Percentiles rank a stretch among this genome's conserved stretches.
Evolutionary conservation across 2,329 filamentous ascomycete species (phyloP).

Genomic region (Fusarium devonianum): DNA sequence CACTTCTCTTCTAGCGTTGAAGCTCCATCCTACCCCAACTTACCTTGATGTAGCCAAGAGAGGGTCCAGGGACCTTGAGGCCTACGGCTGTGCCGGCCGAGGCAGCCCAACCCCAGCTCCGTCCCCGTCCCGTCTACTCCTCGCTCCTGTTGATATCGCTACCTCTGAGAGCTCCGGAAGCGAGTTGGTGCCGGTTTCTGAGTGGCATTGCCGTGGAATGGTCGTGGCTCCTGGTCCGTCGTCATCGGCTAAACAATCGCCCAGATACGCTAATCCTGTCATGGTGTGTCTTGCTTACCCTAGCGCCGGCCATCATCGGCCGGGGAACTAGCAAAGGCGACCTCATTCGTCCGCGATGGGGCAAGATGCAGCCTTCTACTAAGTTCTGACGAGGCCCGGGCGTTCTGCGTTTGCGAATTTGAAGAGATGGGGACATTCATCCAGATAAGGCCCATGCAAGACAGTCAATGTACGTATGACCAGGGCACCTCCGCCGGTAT

Average conservation of each 20-base stretch:
- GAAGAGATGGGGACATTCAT: constrained; percentile 2
- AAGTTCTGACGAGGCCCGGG: constrained; percentile 12
- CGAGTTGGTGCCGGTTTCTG: constrained; percentile 5
- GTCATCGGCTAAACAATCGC: constrained; percentile 14
- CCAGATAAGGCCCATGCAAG: neutral
- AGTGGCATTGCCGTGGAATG: neutral
- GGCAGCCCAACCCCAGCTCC: neutral
- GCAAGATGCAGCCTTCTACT: constrained; percentile 18
- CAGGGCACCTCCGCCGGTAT: no score
- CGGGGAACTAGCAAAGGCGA: constrained; percentile 4
- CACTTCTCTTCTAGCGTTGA: neutral
- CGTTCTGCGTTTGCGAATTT: constrained; percentile 6
- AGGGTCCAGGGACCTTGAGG: neutral
- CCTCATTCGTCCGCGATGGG: constrained; percentile 22
- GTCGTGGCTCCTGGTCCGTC: constrained; percentile 1
- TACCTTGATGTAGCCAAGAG: no score
- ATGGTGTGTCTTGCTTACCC: constrained; percentile 28
- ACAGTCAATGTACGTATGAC: constrained; percentile 14
- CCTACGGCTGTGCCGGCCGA: neutral
- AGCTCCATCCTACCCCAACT: constrained; percentile 1
- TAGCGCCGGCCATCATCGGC: constrained; percentile 27
- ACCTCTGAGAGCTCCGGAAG: neutral
- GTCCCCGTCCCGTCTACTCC: neutral
- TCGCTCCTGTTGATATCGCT: constrained; percentile 1
- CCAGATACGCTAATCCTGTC: constrained; percentile 28